phyloP scores from a whole-genome alignment of 495 filamentous ascomycete species.

The Chaetomidium leptoderma region DNA sequence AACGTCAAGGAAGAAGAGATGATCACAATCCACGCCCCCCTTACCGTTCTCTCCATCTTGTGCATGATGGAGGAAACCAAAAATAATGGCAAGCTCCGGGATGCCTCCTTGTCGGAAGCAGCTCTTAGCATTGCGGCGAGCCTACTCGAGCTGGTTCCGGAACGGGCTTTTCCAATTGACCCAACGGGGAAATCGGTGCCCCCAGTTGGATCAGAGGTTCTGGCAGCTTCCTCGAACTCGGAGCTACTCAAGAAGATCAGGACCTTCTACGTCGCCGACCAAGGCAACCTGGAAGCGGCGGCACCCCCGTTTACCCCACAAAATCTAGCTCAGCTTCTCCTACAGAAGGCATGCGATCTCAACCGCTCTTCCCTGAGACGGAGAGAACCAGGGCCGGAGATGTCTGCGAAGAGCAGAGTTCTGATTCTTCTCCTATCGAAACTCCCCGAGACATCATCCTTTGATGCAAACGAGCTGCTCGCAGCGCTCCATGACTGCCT shows the following conservation, averaged over 20 bases:
- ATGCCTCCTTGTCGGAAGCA: constrained; percentile 27
- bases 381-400: constrained; percentile 32
- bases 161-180: constrained; percentile 58
- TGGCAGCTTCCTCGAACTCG: constrained; percentile 36
- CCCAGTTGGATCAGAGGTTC: constrained; percentile 26
- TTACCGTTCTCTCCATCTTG: constrained; percentile 64
- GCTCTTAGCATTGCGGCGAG: constrained; percentile 52
- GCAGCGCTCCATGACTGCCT: constrained; percentile 50
- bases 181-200: constrained; percentile 24
- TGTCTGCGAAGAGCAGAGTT: constrained; percentile 47
- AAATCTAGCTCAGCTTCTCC: constrained; percentile 55
- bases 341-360: constrained; percentile 56
- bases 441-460: constrained; percentile 45
- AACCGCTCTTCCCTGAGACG: constrained; percentile 44
- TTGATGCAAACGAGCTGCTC: constrained; percentile 54
- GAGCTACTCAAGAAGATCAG: constrained; percentile 58
- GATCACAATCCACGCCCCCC: constrained; percentile 76
- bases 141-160: constrained; percentile 63
- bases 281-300: constrained; percentile 50
- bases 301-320: constrained; percentile 55
- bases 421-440: constrained; percentile 57
- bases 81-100: constrained; percentile 18
- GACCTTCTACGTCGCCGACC: constrained; percentile 59
- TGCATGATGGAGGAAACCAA: constrained; percentile 52
- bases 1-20: constrained; percentile 97